A percentile compares a stretch with the other conserved stretches of the same genome.
Evolutionary conservation across 768 basidiomycete genomes (phyloP).

Genomic region (Xerocomellus chrysenteron): DNA sequence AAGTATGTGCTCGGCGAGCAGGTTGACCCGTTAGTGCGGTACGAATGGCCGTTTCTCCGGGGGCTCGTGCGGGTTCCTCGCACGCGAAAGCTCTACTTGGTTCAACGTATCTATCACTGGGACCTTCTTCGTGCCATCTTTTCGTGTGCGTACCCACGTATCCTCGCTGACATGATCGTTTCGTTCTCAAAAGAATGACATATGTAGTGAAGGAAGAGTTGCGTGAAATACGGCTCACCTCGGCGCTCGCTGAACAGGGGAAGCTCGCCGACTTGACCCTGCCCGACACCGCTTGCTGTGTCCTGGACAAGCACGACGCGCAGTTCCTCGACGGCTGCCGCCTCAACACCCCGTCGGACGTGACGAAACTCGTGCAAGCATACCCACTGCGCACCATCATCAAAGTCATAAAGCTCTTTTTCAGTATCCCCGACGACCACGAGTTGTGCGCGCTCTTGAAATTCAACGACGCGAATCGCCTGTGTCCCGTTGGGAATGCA

Average conservation of each 20-base stretch:
- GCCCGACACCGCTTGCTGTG: not conserved
- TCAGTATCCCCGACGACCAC: not conserved
- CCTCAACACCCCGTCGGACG: not conserved
- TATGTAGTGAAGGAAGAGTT: not conserved
- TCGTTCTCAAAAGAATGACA: too few relatives aligned
- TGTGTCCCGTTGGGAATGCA: not conserved
- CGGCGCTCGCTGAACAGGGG: not conserved
- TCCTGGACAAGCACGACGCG: not conserved
- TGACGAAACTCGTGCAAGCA: constrained; percentile 3
- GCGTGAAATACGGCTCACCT: not conserved
- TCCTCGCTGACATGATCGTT: not conserved
- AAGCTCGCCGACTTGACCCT: not conserved
- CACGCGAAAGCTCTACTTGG: constrained; percentile 1
- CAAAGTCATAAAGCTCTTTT: not conserved
- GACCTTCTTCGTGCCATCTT: not conserved
- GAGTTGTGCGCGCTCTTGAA: not conserved
- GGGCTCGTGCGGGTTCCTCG: not conserved
- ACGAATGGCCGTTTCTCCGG: constrained; percentile 7
- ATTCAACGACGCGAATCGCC: constrained; percentile 8
- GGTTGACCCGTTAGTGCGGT: not conserved
- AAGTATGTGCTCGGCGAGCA: constrained; percentile 2
- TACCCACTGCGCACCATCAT: constrained; percentile 4
- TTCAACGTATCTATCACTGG: constrained; percentile 2
- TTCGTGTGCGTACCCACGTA: not conserved
- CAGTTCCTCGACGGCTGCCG: not conserved